Base-by-base conservation (phyloP, 352 stramenopile species). In the Blastocystis sp. region DNA sequence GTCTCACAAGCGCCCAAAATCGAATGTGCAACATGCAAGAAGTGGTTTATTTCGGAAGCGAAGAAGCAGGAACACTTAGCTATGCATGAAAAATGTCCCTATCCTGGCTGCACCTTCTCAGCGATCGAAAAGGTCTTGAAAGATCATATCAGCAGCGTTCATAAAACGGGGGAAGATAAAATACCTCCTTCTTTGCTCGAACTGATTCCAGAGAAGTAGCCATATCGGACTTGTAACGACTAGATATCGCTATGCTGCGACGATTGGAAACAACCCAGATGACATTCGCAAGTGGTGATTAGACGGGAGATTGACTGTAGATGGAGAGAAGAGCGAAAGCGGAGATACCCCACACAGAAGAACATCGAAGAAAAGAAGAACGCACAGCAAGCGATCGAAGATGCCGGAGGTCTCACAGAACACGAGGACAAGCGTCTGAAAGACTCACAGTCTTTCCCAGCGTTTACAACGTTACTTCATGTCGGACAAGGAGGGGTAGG, bases 191-290 rank as follows among this genome's bases (percentile, higher is more conserved):
- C 78, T 37, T 47, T 89, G 5, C 66, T 89, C 24, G 63, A 89
- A 55, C 41, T 89, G n/a, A 89, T 89, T 55, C 78, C 78, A n/a
- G 78, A 89, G 30, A 89, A 89, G 78, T 89, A 50, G 16, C 0
- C 20, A 62, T 18, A 7, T 59, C 11, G 0, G 0, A 0, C 26
- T 34, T 8, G 8, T 30, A 62, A 39, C 50, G 1, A 53, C 26
- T 24, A 89, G 78, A 65, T 89, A 89, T 43, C 63, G 66, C 24
- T 89, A 79, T n/a, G 78, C 55, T 1, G 50, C 78, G 8, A 79
- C 68, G 39, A 53, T 89, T 9, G 78, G 78, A 0, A 89, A 89
- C 47, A 78, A 78, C 70, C 63, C 63, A 0, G 78, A 89, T 5
- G 78, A 89, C 55, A 89, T 89, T 26, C 24, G 45, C 8, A 89